Conservation (phyloP, 2,329 filamentous ascomycete species). For the Colletotrichum cordylinicola region DNA sequence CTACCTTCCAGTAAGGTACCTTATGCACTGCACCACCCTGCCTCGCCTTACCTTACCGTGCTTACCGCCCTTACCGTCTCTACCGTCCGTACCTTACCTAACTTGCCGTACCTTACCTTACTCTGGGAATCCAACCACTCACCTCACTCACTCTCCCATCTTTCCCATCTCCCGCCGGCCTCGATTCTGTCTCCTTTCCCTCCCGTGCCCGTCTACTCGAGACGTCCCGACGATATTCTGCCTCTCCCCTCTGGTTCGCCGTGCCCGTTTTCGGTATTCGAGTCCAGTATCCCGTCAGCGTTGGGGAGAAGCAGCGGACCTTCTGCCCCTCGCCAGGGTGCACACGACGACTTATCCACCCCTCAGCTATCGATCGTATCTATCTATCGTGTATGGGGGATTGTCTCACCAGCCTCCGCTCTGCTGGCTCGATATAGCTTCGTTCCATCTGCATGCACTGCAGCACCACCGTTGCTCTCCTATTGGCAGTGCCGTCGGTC, state of each 20-base stretch:
- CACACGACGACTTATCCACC: not conserved
- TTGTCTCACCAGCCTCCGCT: constrained; percentile 1
- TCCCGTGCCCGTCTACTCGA: not conserved
- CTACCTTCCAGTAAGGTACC: too few relatives aligned
- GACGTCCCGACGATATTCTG: not conserved
- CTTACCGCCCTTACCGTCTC: not conserved
- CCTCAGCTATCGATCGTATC: not conserved
- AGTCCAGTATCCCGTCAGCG: not conserved
- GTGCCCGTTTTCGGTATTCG: not conserved
- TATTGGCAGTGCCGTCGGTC: constrained; percentile 1
- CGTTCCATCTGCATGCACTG: constrained; percentile 14
- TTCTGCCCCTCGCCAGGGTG: not conserved
- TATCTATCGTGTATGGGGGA: not conserved
- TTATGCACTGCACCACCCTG: not conserved
- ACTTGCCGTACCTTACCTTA: not conserved
- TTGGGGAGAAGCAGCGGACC: not conserved
- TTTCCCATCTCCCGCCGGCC: not conserved
- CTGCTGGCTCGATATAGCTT: constrained; percentile 7
- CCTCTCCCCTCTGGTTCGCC: not conserved
- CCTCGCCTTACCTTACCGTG: not conserved
- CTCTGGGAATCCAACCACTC: not conserved
- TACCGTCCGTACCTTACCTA: not conserved
- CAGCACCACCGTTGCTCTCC: constrained; percentile 5
- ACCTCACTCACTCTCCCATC: not conserved
- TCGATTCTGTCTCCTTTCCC: not conserved